Conservation (phyloP, 495 filamentous ascomycete genomes). For the Penicillium cataractarum region DNA sequence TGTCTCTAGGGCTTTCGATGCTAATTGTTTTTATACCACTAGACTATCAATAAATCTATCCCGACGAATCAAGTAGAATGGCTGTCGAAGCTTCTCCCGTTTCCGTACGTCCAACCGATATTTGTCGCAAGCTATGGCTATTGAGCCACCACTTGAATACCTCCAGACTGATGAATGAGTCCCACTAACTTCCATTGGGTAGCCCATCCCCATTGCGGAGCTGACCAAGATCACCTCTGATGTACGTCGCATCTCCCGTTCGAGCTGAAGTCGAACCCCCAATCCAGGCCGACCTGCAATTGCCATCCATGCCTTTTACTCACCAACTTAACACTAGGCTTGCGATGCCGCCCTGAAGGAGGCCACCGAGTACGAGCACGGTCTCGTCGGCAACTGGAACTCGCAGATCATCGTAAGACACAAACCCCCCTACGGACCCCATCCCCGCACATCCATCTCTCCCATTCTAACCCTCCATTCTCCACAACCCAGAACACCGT, state of each 20-base stretch:
- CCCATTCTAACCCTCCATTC: background rate
- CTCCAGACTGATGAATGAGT: background rate
- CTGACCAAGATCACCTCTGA: constrained; percentile 82
- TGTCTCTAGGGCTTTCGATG: background rate
- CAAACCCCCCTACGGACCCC: background rate
- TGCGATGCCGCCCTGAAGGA: constrained; percentile 76
- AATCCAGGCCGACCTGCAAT: background rate
- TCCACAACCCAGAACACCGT: constrained; percentile 69
- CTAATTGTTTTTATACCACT: background rate
- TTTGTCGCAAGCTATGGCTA: background rate
- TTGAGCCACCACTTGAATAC: background rate
- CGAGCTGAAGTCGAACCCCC: background rate
- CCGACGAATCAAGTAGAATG: constrained; percentile 32
- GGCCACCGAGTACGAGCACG: constrained; percentile 78
- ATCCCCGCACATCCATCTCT: background rate
- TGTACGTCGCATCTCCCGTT: constrained; percentile 54
- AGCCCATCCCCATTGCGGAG: constrained; percentile 77
- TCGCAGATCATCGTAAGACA: constrained; percentile 80
- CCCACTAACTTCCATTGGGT: constrained; percentile 1
- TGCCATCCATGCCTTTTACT: background rate
- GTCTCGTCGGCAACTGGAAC: constrained; percentile 83
- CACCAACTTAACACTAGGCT: constrained; percentile 55
- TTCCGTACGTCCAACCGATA: constrained; percentile 33
- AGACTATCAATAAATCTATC: background rate
- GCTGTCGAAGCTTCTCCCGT: constrained; percentile 38